Evolutionary conservation across 2,329 filamentous ascomycete species (phyloP).

Genomic region (Tolypocladium guangdongense): DNA sequence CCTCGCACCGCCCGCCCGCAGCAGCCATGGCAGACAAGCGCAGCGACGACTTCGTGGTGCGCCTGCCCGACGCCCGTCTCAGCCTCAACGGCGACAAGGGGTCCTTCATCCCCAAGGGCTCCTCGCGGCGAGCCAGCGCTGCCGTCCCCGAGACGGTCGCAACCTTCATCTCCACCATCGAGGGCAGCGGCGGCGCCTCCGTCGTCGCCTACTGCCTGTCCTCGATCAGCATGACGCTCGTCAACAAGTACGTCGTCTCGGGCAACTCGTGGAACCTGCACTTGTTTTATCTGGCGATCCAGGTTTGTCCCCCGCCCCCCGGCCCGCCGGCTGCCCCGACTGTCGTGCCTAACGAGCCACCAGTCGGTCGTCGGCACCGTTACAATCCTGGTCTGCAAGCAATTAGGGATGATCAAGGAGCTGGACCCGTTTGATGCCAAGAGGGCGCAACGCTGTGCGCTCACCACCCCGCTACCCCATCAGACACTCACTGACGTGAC

Average conservation of each 20-base stretch:
- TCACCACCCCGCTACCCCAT: background rate
- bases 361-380: slow-evolving; percentile 82
- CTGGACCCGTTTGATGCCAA: slow-evolving; percentile 72
- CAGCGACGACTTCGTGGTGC: slow-evolving; percentile 68
- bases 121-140: slow-evolving; percentile 2
- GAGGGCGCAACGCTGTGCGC: slow-evolving; percentile 84
- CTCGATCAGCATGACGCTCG: slow-evolving; percentile 99
- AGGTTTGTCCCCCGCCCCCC: slow-evolving; percentile 49
- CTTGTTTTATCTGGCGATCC: slow-evolving; percentile 85
- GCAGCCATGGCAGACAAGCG: slow-evolving; percentile 72
- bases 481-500: background rate
- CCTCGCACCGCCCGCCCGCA: no score
- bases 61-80: slow-evolving; percentile 57
- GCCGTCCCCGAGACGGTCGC: slow-evolving; percentile 6
- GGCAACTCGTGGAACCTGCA: slow-evolving; percentile 89
- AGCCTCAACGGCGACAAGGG: slow-evolving; percentile 38
- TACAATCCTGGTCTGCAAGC: slow-evolving; percentile 75
- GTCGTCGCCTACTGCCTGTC: slow-evolving; percentile 86
- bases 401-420: slow-evolving; percentile 70
- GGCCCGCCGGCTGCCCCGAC: background rate
- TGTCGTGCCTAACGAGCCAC: slow-evolving; percentile 6
- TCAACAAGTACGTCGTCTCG: slow-evolving; percentile 97
- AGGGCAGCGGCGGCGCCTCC: slow-evolving; percentile 69
- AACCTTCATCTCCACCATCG: slow-evolving; percentile 34
- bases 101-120: slow-evolving; percentile 30